Evolutionary conservation across 2,329 filamentous ascomycete species (phyloP), one percentile per base, ranked within the genome.

Genomic region (Neonectria punicea): DNA sequence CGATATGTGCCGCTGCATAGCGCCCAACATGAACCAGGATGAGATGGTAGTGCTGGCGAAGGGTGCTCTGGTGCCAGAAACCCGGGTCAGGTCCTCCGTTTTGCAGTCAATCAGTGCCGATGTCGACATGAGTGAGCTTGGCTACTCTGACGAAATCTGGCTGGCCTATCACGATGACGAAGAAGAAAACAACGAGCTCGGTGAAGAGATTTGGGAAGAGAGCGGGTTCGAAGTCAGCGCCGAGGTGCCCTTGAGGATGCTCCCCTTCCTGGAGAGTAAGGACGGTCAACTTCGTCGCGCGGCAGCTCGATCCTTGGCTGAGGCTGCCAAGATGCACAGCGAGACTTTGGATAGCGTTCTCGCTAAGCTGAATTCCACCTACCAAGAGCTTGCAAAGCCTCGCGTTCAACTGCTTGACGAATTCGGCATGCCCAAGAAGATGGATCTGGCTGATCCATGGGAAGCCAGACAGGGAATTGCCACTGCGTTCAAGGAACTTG

Each of bases 361-460:
- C 14, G 80, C 84, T 47, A 84, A 85, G 58, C 83, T 99, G 22
- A 86, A 93, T 74, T 81, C 86, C 5, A 88, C 87, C 2, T 99
- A 99, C 77, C 79, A 85, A 49, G 90, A 94, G 67, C 87, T 95
- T 69, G 91, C 93, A 7, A 97, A 96, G 77, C 92, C 94, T 2
- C 90, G 92, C 64, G 88, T 92, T 51, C 93, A 94, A 11, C 90
- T 95, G 73, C 89, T 95, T 43, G 95, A 99, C 76, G 92, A 95
- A 68, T 98, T 93, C 76, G 96, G 97, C 58, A 97, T 99, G 92
- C 92, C 93, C 3, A 91, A 90, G 74, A 98, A 97, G 81, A 90
- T 91, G 76, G 93, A 98, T 70, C 83, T 94, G 11, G 87, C 92
- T 5, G 96, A 99, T 79, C 92, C 91, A 2, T 99, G 95, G 95